phyloP scores from a whole-genome alignment of 1,284 basidiomycete species.

The Mycena sp. region DNA sequence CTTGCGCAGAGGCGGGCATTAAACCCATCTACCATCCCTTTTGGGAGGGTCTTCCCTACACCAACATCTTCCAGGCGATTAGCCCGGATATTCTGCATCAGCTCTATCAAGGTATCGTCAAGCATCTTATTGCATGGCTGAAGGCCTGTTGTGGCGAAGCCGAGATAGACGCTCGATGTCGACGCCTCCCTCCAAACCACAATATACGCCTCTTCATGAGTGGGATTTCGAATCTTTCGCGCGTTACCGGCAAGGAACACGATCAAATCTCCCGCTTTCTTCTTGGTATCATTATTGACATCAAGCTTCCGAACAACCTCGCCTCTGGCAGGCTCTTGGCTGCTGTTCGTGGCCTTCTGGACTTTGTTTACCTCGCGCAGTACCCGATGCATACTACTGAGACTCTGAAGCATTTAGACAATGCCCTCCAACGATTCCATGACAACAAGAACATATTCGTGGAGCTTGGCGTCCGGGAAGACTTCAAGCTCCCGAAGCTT shows the following conservation, averaged over 20 bases:
- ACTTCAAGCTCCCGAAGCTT: conserved; percentile 44
- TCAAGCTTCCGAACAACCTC: conserved; percentile 15
- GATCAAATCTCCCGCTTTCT: conserved; percentile 43
- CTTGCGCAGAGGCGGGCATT: conserved; percentile 23
- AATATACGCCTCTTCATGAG: conserved; percentile 30
- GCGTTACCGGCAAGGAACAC: too few species aligned
- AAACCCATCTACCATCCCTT: too few species aligned
- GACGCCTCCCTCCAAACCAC: conserved; percentile 29
- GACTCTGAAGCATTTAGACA: conserved; percentile 35
- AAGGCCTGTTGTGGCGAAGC: conserved; percentile 26
- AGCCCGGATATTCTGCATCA: conserved; percentile 56
- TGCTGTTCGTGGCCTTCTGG: conserved; percentile 35
- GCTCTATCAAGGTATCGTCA: conserved; percentile 45
- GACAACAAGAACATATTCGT: conserved; percentile 37
- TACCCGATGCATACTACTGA: conserved; percentile 36
- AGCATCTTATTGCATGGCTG: conserved; percentile 41
- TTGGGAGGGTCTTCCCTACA: too few species aligned
- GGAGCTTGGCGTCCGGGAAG: conserved; percentile 31
- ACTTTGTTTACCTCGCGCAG: conserved; percentile 40
- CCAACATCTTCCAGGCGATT: too few species aligned
- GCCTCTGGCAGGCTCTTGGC: conserved; percentile 1
- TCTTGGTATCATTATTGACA: conserved; percentile 36
- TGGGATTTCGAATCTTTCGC: conserved; percentile 45
- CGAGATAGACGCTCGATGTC: conserved; percentile 33
- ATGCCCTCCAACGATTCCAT: conserved; percentile 39